These are phyloP conservation scores for Lathyrus oleraceus DNA, from an alignment of 306 rosid species.

Conservation along the genomic window DNA sequence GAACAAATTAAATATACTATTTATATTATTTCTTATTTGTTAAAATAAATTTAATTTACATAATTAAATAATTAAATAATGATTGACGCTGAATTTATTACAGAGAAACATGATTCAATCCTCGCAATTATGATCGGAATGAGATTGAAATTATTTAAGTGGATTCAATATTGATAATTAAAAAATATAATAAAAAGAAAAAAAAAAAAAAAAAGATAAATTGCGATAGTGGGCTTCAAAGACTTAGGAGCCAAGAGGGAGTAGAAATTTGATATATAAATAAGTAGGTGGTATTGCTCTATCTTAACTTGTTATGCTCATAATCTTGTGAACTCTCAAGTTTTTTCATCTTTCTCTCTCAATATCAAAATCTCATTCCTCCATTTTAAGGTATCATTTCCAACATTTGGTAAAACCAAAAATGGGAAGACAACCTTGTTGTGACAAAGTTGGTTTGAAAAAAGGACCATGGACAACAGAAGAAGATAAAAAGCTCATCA, in stretches of 20 bases:
- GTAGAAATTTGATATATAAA: slow-evolving; percentile 38
- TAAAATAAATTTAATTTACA: too few species aligned
- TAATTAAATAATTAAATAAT: too few species aligned
- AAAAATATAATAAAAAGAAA: background rate
- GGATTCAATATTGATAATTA: too few species aligned
- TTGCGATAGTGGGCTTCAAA: slow-evolving; percentile 28
- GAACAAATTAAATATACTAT: too few species aligned
- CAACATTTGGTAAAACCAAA: slow-evolving; percentile 9
- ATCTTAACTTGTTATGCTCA: slow-evolving; percentile 35
- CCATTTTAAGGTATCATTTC: slow-evolving; percentile 26
- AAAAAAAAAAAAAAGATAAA: background rate
- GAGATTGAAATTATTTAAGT: too few species aligned
- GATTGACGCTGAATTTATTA: too few species aligned
- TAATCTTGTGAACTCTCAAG: slow-evolving; percentile 19
- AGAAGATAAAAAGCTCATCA: slow-evolving; percentile 90
- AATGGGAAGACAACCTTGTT: slow-evolving; percentile 98
- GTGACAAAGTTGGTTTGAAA: slow-evolving; percentile 98
- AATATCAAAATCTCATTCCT: slow-evolving; percentile 19
- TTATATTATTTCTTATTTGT: too few species aligned
- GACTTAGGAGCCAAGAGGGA: slow-evolving; percentile 28
- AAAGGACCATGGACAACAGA: slow-evolving; percentile 91
- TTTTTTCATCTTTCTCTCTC: slow-evolving; percentile 16
- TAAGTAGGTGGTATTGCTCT: slow-evolving; percentile 54
- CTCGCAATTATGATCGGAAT: too few species aligned
- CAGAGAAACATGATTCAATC: too few species aligned